Evolutionary conservation across 768 basidiomycete genomes (phyloP), one percentile per base, ranked within the genome.

Genomic region (Floccularia luteovirens): DNA sequence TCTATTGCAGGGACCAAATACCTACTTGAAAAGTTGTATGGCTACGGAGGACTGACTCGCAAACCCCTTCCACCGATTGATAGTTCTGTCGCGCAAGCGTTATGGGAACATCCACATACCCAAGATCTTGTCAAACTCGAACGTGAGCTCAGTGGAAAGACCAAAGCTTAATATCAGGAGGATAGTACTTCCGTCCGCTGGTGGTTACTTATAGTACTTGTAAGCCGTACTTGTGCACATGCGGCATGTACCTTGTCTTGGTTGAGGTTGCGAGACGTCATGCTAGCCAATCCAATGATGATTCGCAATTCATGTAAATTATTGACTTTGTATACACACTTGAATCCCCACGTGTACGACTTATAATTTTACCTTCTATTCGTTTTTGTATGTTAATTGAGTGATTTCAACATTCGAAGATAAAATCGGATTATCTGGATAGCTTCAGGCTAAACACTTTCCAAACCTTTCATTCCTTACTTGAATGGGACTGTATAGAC

Each of bases 1-100:
- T 80, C 79, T 2, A 80, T 94, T 45, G 62, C 82, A 4, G 90
- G 91, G 4, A 90, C 84, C n/a, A 94, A 94, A 60, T 81, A 66
- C 53, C 67, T 87, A 30, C 60, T 91, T 11, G 67, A 88, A 56
- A 82, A 73, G 53, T 55, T 85, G 14, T 72, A 82, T 47, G 90
- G 89, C 6, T 92, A 91, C 55, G 88, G 90, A 11, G 90, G 89
- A 0, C 52, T 61, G 19, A 81, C 89, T n/a, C 71, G 91, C 39
- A 75, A 72, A 52, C 92, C 92, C 10, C 71, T 94, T 35, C 72
- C 76, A 34, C 79, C 83, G 7, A 78, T 84, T 12, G 69, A 71
- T 5, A 50, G 66, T 34, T 69, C 57, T 32, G 75, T 62, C 24
- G 83, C 75, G 11, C 63, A 72, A 33, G 71, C 72, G 3, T 57